Conservation (phyloP, 352 stramenopile genomes). For the Phytophthora agathidicida region DNA sequence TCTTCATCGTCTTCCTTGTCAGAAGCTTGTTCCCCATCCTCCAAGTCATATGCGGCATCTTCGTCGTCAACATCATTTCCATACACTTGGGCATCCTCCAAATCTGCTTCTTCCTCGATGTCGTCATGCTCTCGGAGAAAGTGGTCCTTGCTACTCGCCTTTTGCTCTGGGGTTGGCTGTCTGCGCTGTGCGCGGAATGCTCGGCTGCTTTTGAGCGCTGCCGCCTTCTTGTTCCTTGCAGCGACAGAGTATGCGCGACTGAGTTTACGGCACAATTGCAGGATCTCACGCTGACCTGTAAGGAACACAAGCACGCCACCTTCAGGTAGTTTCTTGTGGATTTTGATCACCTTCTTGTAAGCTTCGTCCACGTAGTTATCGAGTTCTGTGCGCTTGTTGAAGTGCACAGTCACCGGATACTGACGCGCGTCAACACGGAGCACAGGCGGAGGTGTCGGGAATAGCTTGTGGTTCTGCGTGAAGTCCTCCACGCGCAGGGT, state of each 20-base stretch:
- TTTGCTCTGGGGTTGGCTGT: slow-evolving; percentile 12
- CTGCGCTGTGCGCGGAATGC: slow-evolving; percentile 27
- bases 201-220: slow-evolving; percentile 25
- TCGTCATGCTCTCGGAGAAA: slow-evolving; percentile 83
- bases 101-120: slow-evolving; percentile 79
- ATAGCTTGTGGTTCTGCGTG: slow-evolving; percentile 93
- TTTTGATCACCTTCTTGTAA: slow-evolving; percentile 97
- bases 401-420: slow-evolving; percentile 98
- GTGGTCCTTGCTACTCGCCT: slow-evolving; percentile 38
- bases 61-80: slow-evolving; percentile 57
- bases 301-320: slow-evolving; percentile 98
- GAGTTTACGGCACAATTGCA: slow-evolving; percentile 86
- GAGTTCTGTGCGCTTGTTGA: slow-evolving; percentile 97
- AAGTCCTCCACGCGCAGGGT: slow-evolving; percentile 98
- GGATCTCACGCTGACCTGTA: slow-evolving; percentile 96
- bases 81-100: slow-evolving; percentile 71
- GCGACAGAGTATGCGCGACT: slow-evolving; percentile 51
- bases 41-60: slow-evolving; percentile 50
- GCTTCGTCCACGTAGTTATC: slow-evolving; percentile 96
- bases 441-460: slow-evolving; percentile 91
- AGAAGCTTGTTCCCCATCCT: slow-evolving; percentile 39
- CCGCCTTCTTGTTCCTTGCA: slow-evolving; percentile 46
- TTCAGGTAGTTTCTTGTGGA: slow-evolving; percentile 97
- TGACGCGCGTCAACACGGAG: slow-evolving; percentile 95
- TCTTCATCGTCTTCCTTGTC: slow-evolving; percentile 75